Base-by-base conservation (phyloP, 192 early-diverging fungal genomes). In the Backusella mclennaniae region DNA sequence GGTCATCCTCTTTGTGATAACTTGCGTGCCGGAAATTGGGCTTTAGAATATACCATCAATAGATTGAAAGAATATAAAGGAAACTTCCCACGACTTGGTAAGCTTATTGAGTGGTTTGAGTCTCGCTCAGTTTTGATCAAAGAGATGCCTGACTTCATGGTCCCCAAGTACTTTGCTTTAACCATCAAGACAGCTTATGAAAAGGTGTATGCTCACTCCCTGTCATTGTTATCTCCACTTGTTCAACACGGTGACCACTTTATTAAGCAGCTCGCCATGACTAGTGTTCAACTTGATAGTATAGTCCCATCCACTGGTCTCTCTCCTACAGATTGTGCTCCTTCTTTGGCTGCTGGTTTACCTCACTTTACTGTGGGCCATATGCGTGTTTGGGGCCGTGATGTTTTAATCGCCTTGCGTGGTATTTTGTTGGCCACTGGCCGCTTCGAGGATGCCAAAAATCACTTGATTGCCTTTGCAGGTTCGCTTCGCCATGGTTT, bases 321-420 rank as follows among this genome's bases (percentile, higher is more conserved):
- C 66, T 82, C 93, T 52, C 94, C 97, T 6, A 82, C 75, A 66
- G 75, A 88, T 35, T 74, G 71, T 6, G 81, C 77, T 23, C 86
- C 88, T 7, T 89, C 91, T 56, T 86, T 99, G 80, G 97, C 97
- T 52, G 98, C 98, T 6, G 98, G 98, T 6, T 85, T 99, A 59
- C 93, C 97, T 26, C 97, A 99, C 75, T 99, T 99, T 74, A 90
- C 97, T 5, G 91, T 91, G 9, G 86, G 90, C 53, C 93, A 97
- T 73, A 97, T 97, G 95, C 90, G 98, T 56, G 93, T 92, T 77
- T 99, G 98, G 98, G 98, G 98, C n/a, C 91, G 98, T 59, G 98
- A 99, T 86, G 93, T 98, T 38, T 97, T 98, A 79, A 96, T 99
- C 73, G 86, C 95, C 7, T 82, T 99, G 4, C 87, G 91, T 4